Evolutionary conservation across 306 rosid species (phyloP).

Genomic region (Morella rubra): DNA sequence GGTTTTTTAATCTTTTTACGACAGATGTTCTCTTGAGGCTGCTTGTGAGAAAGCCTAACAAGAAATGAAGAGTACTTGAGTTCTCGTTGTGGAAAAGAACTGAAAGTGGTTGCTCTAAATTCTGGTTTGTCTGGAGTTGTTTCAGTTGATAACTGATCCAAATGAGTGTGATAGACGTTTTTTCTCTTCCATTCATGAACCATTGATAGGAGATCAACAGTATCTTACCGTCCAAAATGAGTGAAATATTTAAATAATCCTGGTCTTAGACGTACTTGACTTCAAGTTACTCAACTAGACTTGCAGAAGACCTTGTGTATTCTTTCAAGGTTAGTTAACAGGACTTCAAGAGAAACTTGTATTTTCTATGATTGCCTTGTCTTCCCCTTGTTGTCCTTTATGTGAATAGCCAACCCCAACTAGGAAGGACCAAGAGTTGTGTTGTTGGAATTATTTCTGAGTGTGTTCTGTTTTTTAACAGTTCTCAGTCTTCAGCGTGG

Average conservation of each 20-base stretch:
- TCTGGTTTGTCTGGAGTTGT: not conserved
- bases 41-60: not conserved
- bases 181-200: too few relatives aligned
- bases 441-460: not conserved
- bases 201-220: too few relatives aligned
- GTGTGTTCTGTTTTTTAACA: not conserved
- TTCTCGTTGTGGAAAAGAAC: not conserved
- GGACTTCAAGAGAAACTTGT: too few relatives aligned
- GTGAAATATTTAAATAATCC: not conserved
- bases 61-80: not conserved
- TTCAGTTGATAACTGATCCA: not conserved
- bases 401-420: not conserved
- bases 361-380: not conserved
- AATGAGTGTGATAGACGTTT: not conserved
- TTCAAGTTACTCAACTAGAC: not conserved
- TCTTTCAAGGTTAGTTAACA: too few relatives aligned
- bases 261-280: not conserved
- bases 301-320: not conserved
- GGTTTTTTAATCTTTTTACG: too few relatives aligned
- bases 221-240: too few relatives aligned
- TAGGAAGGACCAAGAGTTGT: not conserved
- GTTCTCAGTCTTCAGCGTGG: not conserved
- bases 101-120: not conserved
- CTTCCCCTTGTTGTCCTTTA: too few relatives aligned
- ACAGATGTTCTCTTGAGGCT: not conserved